Conservation (phyloP, 768 basidiomycete species). For the Tephrocybe sp. region DNA sequence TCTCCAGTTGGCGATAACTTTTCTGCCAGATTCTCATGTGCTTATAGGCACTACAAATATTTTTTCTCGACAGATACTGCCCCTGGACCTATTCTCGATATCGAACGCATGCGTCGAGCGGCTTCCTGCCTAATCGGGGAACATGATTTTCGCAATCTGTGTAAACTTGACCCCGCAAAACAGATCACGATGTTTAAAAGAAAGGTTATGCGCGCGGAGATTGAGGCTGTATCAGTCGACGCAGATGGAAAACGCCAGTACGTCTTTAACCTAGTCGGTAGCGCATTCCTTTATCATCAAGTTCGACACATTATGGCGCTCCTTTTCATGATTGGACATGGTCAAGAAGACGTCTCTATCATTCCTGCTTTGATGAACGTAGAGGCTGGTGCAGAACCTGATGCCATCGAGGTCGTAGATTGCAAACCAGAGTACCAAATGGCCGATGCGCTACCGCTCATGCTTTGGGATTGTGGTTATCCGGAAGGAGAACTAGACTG, state of each 20-base stretch:
- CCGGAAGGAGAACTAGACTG: constrained; percentile 64
- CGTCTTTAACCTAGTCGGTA: constrained; percentile 83
- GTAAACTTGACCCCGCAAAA: constrained; percentile 89
- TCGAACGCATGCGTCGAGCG: constrained; percentile 72
- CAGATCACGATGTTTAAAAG: constrained; percentile 82
- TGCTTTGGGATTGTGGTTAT: constrained; percentile 90
- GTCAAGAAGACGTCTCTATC: constrained; percentile 71
- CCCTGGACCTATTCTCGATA: constrained; percentile 49
- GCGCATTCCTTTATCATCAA: constrained; percentile 93
- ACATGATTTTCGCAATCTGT: constrained; percentile 95
- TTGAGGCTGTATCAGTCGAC: constrained; percentile 41
- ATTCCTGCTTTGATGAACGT: constrained; percentile 75
- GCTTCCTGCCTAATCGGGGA: constrained; percentile 74
- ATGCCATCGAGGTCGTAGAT: constrained; percentile 48
- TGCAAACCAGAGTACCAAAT: constrained; percentile 90
- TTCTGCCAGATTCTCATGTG: constrained; percentile 87
- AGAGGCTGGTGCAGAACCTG: constrained; percentile 39
- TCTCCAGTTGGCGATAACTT: constrained; percentile 79
- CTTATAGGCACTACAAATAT: constrained; percentile 93
- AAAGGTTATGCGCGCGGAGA: constrained; percentile 62
- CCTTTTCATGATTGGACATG: constrained; percentile 82
- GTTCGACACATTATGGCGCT: constrained; percentile 93
- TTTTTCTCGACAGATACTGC: constrained; percentile 68
- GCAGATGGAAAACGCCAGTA: constrained; percentile 37
- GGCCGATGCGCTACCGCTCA: constrained; percentile 87